Evolutionary conservation across 345 rosid species (phyloP), one percentile per base, ranked within the genome.

Genomic region (Barbarea vulgaris): DNA sequence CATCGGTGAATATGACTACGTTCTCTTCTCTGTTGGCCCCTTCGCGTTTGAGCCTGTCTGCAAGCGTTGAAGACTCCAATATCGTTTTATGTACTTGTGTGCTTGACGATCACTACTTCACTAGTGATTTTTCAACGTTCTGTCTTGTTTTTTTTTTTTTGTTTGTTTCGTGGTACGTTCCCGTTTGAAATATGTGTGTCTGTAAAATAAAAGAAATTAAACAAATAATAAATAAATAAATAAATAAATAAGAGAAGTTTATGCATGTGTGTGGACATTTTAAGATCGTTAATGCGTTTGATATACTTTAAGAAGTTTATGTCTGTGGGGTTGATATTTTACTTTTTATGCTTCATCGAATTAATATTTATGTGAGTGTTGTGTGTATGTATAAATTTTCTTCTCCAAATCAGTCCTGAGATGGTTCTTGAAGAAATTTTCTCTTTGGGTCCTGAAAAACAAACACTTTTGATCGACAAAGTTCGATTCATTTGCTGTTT

Each of bases 1-100:
- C 10, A 33, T 65, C 5, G 62, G 73, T 18, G 88, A 86, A 41
- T 76, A 50, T 7, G 83, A 84, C 1, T 87, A 61, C 48, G 80
- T 70, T 39, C 87, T 93, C 50, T 91, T 54, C 86, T 48, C 76
- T 7, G 93, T 84, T 39, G 97, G 96, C 0, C 98, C 97, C 9
- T 83, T 90, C 11, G 97, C 93, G n/a, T 93, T 85, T 74, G 95
- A 87, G 66, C 89, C 97, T 34, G 76, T 73, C 18, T 93, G 97
- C 69, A 76, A 72, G 4, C 81, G 21, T 77, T 87, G 67, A 79
- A 22, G 59, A 51, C 59, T 51, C 3, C 0, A 17, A 22, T 50
- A 21, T 67, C 59, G 60, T 48, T 48, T 31, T 13, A 33, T 67
- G 21, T 33, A 7, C 33, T 14, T 19, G 67, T 13, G 71, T 62